Evolutionary conservation across 768 basidiomycete genomes (phyloP), one percentile per base, ranked within the genome.

Genomic region (Hericium coralloides): DNA sequence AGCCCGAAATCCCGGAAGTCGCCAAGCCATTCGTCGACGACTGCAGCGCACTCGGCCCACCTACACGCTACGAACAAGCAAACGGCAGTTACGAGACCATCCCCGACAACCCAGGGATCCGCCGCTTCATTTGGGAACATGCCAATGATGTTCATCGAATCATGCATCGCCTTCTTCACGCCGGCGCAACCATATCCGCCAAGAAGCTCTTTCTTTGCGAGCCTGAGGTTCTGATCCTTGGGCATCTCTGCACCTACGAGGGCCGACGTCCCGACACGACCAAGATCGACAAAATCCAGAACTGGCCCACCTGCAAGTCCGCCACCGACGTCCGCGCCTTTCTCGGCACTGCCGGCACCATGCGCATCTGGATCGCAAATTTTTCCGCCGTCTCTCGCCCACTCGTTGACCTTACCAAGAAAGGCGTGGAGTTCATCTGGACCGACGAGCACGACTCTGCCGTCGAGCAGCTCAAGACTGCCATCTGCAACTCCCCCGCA

Each of bases 171-270:
- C 36, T 56, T 36, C 9, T 14, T 17, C n/a, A 15, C 12, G 38
- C 49, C 8, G 49, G 55, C 22, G n/a, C 37, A 1, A 56, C 49
- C 3, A 14, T 56, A 14, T 51, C 38, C 2, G 38, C 49, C 12
- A 14, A 39, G 3, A 56, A 56, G 17, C 53, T 47, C 9, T 59
- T 20, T 49, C 50, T 52, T 7, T 48, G 56, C 1, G 49, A 58
- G 0, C 66, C 65, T 0, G 62, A 68, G 41, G 63, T 68, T 0
- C 58, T 63, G 0, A 66, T 78, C 1, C 53, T 80, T 0, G 74
- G 76, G 0, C 73, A 79, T 47, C 52, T 51, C 0, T 77, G 74
- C 55, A 75, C 70, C 0, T 67, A 63, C 10, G 64, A 73, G 37
- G 76, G 73, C 0, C 59, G 62, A 0, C 25, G 68, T 0, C 70